Conservation (phyloP, 352 stramenopile species). For the Pythium scleroteichum region DNA sequence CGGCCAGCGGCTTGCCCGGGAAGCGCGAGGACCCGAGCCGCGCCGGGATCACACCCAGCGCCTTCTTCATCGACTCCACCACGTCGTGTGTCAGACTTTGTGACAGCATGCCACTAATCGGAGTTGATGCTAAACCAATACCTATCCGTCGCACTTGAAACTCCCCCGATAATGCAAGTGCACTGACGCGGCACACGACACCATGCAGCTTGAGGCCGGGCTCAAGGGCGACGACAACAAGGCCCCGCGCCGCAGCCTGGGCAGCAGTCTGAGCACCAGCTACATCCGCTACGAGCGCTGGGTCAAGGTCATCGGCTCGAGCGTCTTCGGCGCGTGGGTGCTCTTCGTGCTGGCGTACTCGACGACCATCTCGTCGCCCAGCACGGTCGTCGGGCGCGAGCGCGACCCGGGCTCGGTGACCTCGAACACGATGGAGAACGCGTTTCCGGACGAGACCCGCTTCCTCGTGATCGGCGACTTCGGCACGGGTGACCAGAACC, state of each 20-base stretch:
- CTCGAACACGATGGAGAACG: slow-evolving; percentile 32
- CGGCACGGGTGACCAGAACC: slow-evolving; percentile 63
- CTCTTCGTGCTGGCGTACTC: slow-evolving; percentile 64
- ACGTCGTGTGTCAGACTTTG: too few species aligned
- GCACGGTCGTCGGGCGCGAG: slow-evolving; percentile 12
- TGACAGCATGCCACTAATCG: too few species aligned
- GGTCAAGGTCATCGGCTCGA: slow-evolving; percentile 56
- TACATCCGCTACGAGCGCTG: slow-evolving; percentile 58
- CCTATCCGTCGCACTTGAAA: slow-evolving; percentile 4
- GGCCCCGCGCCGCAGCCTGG: slow-evolving; percentile 31
- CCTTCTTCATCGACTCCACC: slow-evolving; percentile 40
- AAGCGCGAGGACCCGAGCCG: slow-evolving; percentile 75
- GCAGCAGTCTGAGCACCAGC: slow-evolving; percentile 23
- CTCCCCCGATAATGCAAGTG: background rate
- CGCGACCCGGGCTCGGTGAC: slow-evolving; percentile 1
- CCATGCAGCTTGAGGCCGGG: slow-evolving; percentile 63
- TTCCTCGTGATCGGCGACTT: slow-evolving; percentile 86
- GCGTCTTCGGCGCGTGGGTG: slow-evolving; percentile 57
- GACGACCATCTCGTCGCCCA: slow-evolving; percentile 3
- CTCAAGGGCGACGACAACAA: slow-evolving; percentile 57
- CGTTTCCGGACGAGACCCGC: slow-evolving; percentile 60
- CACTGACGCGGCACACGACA: background rate
- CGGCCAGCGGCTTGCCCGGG: slow-evolving; percentile 69
- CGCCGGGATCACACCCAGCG: slow-evolving; percentile 78
- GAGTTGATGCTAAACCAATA: slow-evolving; percentile 10